Base-by-base conservation (phyloP, 495 filamentous ascomycete genomes). In the Xylaria longipes region DNA sequence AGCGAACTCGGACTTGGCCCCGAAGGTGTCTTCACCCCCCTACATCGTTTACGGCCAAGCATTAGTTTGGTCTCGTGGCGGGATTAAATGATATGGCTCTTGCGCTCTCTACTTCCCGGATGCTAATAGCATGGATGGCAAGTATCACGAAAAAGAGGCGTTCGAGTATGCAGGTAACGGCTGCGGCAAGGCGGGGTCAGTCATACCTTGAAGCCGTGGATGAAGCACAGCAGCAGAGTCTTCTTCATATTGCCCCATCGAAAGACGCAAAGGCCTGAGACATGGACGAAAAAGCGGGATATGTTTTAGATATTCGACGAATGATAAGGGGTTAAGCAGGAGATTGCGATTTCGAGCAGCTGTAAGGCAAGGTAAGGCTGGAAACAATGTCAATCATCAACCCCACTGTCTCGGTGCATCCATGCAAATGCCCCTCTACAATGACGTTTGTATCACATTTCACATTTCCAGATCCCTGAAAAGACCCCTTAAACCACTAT, bases 191-290 rank as follows among this genome's bases (percentile, higher is more conserved):
- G 33, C n/a, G 46, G 62, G 41, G 31, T 29, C 22, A 31, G 50
- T 72, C 82, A 62, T 81, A 95, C 94, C 90, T 98, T 97, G 88
- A 99, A 99, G 65, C 96, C 96, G 80, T 99, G 96, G 63, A 98
- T 94, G 82, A 97, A 98, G 78, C 92, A 93, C 64, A 99, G 83
- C 14, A 99, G 83, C 39, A 99, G 83, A 73, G 93, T 97, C 81
- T 94, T 97, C 83, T 91, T 94, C 92, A 94, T 97, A 66, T 79
- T 89, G 81, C 61, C 77, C 71, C 73, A 76, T 74, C 70, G 71
- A 75, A 68, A 73, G 57, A 50, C 29, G 33, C 43, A 63, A 8
- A 52, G n/a, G 25, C 5, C 20, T 27, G 57, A 45, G 12, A 63
- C 41, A 29, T 39, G 27, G 6, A 52, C 1, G 7, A 41, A 31